Base-by-base conservation (phyloP, 768 basidiomycete species). In the Russula virescens region DNA sequence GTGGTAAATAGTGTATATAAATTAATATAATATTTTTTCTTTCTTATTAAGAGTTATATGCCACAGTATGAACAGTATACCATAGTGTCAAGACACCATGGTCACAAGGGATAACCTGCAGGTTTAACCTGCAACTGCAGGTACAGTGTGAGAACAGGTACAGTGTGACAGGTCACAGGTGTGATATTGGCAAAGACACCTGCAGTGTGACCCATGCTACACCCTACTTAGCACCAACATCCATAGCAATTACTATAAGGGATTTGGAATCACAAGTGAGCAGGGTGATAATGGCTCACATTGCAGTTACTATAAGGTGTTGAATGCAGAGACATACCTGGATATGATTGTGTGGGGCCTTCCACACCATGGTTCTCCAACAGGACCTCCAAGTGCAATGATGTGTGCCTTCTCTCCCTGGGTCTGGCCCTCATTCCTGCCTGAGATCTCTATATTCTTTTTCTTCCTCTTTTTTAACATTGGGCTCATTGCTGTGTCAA, bases 381-480 rank as follows among this genome's bases (percentile, higher is more conserved):
- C 31, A 14, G 72, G 68, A 61, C 71, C 49, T 56, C 57, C 60
- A 31, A 65, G 54, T 25, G 21, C 57, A 56, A 65, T 35, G 58
- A 31, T 8, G 64, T 28, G 23, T 28, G 43, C 11, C 50, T 55
- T 26, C 26, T 58, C 19, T 42, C 54, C 38, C 38, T 38, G 38
- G 38, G 50, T 11, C 38, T 38, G 38, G 38, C 38, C 38, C 13
- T 14, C 49, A 16, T n/a, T n/a, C n/a, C n/a, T n/a, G n/a, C n/a
- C n/a, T n/a, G n/a, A n/a, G n/a, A n/a, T n/a, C n/a, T n/a, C n/a
- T n/a, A n/a, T n/a, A n/a, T 68, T 69, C 58, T 70, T 73, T 66
- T 70, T 71, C 65, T 71, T 70, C 52, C 71, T 73, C 65, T 67
- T 69, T 61, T 68, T 72, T 7, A 42, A 23, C 25, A 28, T 2